Conservation (phyloP, 1,139 yeast genomes). For the Candida dubliniensis region DNA sequence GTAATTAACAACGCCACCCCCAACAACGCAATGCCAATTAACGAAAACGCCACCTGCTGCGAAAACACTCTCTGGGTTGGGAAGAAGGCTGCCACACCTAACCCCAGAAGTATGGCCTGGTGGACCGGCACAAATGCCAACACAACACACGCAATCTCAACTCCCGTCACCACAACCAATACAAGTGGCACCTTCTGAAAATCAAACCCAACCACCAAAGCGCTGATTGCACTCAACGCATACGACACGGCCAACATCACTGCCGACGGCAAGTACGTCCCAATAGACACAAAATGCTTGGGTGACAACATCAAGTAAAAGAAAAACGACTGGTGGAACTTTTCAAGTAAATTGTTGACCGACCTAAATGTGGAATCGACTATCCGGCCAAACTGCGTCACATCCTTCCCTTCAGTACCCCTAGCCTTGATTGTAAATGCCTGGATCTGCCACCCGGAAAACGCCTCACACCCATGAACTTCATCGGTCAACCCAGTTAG, state of each 20-base stretch:
- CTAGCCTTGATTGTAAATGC: constrained; percentile 77
- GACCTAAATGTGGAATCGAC: constrained; percentile 86
- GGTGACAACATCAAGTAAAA: constrained; percentile 85
- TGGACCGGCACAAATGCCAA: constrained; percentile 22
- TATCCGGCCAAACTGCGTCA: constrained; percentile 89
- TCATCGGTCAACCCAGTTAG: constrained; percentile 62
- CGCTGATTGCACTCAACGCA: constrained; percentile 68
- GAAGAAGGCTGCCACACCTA: constrained; percentile 16
- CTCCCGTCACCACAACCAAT: constrained; percentile 32
- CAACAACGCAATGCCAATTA: constrained; percentile 48
- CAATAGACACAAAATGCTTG: constrained; percentile 81
- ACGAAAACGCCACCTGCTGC: constrained; percentile 26
- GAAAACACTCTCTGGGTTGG: constrained; percentile 17
- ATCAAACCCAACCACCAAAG: constrained; percentile 45
- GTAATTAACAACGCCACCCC: constrained; percentile 69
- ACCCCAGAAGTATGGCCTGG: constrained; percentile 17
- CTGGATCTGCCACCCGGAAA: constrained; percentile 96
- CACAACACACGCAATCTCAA: constrained; percentile 34
- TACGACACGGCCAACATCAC: constrained; percentile 69
- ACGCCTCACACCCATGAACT: constrained; percentile 78
- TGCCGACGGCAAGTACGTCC: constrained; percentile 89
- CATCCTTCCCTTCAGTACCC: constrained; percentile 63
- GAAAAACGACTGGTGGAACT: constrained; percentile 95
- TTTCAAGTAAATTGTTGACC: constrained; percentile 88
- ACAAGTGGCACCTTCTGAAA: constrained; percentile 26